These are phyloP conservation scores for Penicillium brasilianum DNA, from an alignment of 2,329 filamentous ascomycete genomes.

Conservation along the genomic window DNA sequence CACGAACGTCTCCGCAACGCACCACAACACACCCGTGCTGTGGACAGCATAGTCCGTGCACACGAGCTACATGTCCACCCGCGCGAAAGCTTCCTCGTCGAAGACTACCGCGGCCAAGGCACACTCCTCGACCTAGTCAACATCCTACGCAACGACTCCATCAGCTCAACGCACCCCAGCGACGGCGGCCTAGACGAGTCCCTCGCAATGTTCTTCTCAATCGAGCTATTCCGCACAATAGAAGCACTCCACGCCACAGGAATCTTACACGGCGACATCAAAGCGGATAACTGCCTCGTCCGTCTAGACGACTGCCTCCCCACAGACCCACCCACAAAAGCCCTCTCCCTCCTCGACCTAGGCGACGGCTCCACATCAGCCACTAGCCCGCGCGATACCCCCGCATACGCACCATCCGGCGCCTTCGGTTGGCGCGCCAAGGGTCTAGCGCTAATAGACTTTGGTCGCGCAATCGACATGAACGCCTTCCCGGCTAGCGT, in stretches of 20 bases:
- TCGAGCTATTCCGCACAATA: conserved; percentile 88
- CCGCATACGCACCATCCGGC: conserved; percentile 74
- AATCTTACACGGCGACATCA: conserved; percentile 90
- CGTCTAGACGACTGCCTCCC: conserved; percentile 66
- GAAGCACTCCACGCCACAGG: conserved; percentile 81
- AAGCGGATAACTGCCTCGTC: conserved; percentile 92
- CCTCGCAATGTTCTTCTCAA: conserved; percentile 91
- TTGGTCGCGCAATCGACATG: conserved; percentile 95
- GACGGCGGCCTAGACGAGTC: conserved; percentile 82
- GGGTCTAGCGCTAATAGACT: conserved; percentile 88
- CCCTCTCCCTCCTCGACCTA: conserved; percentile 39
- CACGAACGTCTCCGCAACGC: conserved; percentile 70
- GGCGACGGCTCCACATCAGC: conserved; percentile 17
- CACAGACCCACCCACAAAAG: conserved; percentile 28
- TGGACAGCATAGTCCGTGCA: conserved; percentile 77
- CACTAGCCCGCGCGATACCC: conserved; percentile 37
- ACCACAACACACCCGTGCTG: conserved; percentile 67
- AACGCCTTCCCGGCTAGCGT: conserved; percentile 75
- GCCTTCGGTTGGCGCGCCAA: conserved; percentile 77
- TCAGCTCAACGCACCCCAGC: conserved; percentile 52
- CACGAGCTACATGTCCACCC: conserved; percentile 91
- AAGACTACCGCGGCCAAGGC: conserved; percentile 86
- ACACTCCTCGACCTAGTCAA: conserved; percentile 96
- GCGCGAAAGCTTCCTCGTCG: conserved; percentile 86
- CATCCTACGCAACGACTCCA: conserved; percentile 70